Percentiles rank a stretch among this genome's conserved stretches.
These are phyloP conservation scores for Pestalotiopsis sp. DNA, from an alignment of 2,329 filamentous ascomycete species.

Conservation along the genomic window DNA sequence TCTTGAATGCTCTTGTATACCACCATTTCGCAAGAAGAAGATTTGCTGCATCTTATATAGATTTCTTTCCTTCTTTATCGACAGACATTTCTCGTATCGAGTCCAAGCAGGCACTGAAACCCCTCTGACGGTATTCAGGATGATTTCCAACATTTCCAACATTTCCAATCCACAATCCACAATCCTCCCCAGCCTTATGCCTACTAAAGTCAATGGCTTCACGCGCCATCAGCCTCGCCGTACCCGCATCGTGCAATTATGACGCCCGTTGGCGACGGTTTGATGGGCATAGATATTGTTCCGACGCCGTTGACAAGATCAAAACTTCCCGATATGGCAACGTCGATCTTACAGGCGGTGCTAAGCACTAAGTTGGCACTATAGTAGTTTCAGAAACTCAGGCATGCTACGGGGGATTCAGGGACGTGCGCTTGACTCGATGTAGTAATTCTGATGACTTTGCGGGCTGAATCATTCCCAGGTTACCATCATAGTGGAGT, in stretches of 20 bases:
- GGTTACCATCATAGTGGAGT: background rate
- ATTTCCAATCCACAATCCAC: background rate
- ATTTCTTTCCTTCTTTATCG: too few species aligned
- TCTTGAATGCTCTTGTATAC: background rate
- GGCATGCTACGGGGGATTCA: background rate
- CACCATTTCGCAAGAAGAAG: background rate
- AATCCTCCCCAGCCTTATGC: background rate
- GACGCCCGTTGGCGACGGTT: background rate
- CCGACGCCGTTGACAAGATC: background rate
- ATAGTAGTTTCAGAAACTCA: background rate
- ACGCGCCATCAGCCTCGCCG: background rate
- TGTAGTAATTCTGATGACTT: background rate
- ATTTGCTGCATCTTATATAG: background rate
- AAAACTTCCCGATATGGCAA: background rate
- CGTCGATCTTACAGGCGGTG: background rate
- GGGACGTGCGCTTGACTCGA: background rate
- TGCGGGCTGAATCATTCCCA: background rate
- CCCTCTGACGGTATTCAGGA: background rate
- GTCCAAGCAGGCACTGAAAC: background rate
- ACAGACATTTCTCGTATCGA: too few species aligned
- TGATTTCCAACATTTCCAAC: background rate
- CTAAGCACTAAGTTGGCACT: background rate
- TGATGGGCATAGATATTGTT: background rate
- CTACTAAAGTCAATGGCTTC: background rate
- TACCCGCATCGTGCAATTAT: background rate